phyloP scores from a whole-genome alignment of 2,329 filamentous ascomycete genomes.

The Clathrospora elynae region DNA sequence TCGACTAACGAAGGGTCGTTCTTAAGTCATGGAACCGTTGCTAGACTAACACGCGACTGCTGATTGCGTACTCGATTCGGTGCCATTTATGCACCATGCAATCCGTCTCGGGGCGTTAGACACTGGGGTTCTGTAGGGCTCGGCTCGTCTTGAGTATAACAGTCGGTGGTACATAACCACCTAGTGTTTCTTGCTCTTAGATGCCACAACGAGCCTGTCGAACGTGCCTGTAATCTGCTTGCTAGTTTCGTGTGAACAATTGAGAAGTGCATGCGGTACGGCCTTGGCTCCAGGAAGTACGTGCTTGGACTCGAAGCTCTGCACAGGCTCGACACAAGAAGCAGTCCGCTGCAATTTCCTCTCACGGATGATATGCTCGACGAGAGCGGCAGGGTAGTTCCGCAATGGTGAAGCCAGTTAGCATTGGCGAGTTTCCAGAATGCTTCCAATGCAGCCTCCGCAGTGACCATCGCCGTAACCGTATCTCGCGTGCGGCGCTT shows the following conservation, averaged over 20 bases:
- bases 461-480: conserved; percentile 38
- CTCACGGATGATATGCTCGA: conserved; percentile 28
- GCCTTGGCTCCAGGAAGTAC: too few relatives aligned
- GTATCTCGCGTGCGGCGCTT: conserved; percentile 55
- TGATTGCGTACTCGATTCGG: too few relatives aligned
- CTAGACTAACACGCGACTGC: too few relatives aligned
- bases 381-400: conserved; percentile 8
- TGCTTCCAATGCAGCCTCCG: conserved; percentile 55
- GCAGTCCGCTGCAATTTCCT: conserved; percentile 55
- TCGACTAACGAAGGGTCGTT: too few relatives aligned
- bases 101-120: too few relatives aligned
- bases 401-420: not conserved
- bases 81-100: too few relatives aligned
- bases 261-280: too few relatives aligned
- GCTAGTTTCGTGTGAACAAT: conserved; percentile 15
- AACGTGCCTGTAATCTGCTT: conserved; percentile 21
- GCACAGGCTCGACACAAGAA: conserved; percentile 52
- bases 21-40: too few relatives aligned
- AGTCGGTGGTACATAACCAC: too few relatives aligned
- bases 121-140: too few relatives aligned
- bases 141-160: too few relatives aligned
- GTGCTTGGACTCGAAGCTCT: not conserved
- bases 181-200: not conserved
- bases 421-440: conserved; percentile 52
- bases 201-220: conserved; percentile 4